A percentile compares a stretch with the other conserved stretches of the same genome.
phyloP scores from a whole-genome alignment of 345 rosid species.

The Aethionema arabicum region DNA sequence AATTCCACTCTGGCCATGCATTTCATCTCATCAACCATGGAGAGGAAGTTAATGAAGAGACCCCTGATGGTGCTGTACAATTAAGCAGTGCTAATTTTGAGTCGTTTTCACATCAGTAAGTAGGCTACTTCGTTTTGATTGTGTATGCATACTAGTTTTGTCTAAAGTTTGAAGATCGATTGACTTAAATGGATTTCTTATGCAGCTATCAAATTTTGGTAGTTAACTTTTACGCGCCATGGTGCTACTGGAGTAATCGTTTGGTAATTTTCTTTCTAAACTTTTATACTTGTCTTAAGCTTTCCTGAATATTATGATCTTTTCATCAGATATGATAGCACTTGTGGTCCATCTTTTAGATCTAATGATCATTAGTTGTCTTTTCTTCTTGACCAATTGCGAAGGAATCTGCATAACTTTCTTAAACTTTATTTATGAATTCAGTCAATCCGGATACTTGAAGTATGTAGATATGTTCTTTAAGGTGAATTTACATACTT shows the following conservation, averaged over 20 bases:
- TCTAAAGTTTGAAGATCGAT: slow-evolving; percentile 21
- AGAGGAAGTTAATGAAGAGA: slow-evolving; percentile 66
- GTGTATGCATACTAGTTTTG: slow-evolving; percentile 4
- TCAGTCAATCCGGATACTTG: slow-evolving; percentile 4
- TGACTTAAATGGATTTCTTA: slow-evolving; percentile 25
- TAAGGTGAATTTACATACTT: slow-evolving; percentile 8
- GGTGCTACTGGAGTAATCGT: slow-evolving; percentile 98
- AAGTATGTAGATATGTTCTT: slow-evolving; percentile 9
- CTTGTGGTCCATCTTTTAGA: neutral
- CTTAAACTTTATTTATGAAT: slow-evolving; percentile 9
- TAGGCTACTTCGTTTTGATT: slow-evolving; percentile 27
- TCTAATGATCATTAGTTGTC: slow-evolving; percentile 9
- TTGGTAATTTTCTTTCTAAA: slow-evolving; percentile 55
- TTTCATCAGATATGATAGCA: slow-evolving; percentile 12
- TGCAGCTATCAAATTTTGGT: slow-evolving; percentile 86
- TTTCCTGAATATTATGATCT: neutral
- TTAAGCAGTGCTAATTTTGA: slow-evolving; percentile 69
- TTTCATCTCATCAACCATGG: slow-evolving; percentile 74
- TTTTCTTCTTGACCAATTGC: slow-evolving; percentile 18
- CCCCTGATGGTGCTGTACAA: slow-evolving; percentile 59
- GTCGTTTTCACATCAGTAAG: slow-evolving; percentile 68
- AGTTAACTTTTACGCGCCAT: slow-evolving; percentile 94
- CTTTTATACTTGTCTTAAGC: slow-evolving; percentile 13
- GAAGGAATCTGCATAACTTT: slow-evolving; percentile 4
- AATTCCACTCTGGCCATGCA: slow-evolving; percentile 68